Evolutionary conservation across 257 asterid genomes (phyloP).

Genomic region (Handroanthus guayacan): DNA sequence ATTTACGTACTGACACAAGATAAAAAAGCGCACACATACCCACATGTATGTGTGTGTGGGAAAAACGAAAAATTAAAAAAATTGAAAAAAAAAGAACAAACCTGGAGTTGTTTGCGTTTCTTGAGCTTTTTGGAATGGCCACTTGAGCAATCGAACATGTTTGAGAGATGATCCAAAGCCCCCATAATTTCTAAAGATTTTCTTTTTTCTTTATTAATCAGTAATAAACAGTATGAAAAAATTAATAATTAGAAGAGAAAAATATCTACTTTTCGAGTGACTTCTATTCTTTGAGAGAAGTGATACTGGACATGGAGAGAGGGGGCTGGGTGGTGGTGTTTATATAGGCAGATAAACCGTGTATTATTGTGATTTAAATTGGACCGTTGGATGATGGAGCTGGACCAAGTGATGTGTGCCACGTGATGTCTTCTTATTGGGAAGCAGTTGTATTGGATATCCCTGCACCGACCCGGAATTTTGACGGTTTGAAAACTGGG

Average conservation of each 20-base stretch:
- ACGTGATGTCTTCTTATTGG: conserved; percentile 42
- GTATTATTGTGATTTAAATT: neutral
- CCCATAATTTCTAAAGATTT: conserved; percentile 54
- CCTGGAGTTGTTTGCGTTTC: conserved; percentile 87
- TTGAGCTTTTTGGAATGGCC: conserved; percentile 60
- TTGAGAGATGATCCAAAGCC: conserved; percentile 78
- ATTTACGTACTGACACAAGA: neutral
- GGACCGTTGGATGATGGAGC: conserved; percentile 39
- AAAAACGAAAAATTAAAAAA: neutral
- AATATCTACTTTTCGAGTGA: conserved; percentile 17
- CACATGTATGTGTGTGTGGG: neutral
- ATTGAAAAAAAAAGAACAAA: neutral
- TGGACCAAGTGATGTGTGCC: conserved; percentile 5
- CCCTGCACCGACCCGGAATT: conserved; percentile 50
- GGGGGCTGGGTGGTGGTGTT: neutral
- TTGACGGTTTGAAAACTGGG: conserved; percentile 11
- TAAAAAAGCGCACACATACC: neutral
- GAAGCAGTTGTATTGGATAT: neutral
- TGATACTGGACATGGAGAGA: neutral
- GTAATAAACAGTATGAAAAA: neutral
- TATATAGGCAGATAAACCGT: conserved; percentile 19
- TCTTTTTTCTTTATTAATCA: neutral
- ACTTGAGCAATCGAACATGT: conserved; percentile 78
- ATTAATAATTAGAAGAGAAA: conserved; percentile 8
- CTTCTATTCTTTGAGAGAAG: neutral